These are phyloP conservation scores for Trichoderma lentiforme DNA, from an alignment of 2,329 filamentous ascomycete genomes.

Conservation along the genomic window DNA sequence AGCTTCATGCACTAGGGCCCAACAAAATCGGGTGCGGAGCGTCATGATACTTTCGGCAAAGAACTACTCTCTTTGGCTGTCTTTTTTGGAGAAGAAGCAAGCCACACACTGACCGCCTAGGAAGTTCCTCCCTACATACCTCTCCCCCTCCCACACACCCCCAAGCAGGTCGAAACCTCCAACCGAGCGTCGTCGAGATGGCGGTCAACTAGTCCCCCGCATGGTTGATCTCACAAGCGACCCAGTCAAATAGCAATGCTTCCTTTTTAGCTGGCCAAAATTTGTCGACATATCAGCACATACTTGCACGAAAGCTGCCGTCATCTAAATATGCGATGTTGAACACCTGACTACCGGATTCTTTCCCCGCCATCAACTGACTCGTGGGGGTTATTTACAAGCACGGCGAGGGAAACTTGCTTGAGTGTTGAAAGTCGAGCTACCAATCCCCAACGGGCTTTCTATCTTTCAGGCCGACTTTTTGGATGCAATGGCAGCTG, in stretches of 20 bases:
- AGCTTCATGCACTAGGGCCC: constrained; percentile 28
- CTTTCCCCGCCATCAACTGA: constrained; percentile 1
- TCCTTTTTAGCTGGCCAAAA: not conserved
- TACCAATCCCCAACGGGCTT: not conserved
- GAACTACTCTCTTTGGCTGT: not conserved
- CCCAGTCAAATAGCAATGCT: constrained; percentile 1
- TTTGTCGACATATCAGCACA: constrained; percentile 6
- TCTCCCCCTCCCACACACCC: not conserved
- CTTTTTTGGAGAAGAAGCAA: not conserved
- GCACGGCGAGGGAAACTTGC: not conserved
- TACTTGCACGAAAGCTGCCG: not conserved
- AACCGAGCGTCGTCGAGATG: constrained; percentile 6
- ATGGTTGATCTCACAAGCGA: constrained; percentile 9
- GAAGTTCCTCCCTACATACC: constrained; percentile 1
- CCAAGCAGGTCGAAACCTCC: not conserved
- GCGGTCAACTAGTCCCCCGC: constrained; percentile 14
- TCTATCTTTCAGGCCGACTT: not conserved
- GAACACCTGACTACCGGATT: constrained; percentile 4
- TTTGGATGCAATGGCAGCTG: constrained; percentile 6
- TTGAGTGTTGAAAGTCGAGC: not conserved
- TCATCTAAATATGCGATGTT: constrained; percentile 3
- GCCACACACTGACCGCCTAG: constrained; percentile 16
- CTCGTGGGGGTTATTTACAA: not conserved
- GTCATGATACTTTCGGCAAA: not conserved
- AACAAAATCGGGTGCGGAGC: constrained; percentile 20